A percentile compares a stretch with the other conserved stretches of the same genome.
Conservation (phyloP, 2,329 filamentous ascomycete species). For the Fusarium globosum region DNA sequence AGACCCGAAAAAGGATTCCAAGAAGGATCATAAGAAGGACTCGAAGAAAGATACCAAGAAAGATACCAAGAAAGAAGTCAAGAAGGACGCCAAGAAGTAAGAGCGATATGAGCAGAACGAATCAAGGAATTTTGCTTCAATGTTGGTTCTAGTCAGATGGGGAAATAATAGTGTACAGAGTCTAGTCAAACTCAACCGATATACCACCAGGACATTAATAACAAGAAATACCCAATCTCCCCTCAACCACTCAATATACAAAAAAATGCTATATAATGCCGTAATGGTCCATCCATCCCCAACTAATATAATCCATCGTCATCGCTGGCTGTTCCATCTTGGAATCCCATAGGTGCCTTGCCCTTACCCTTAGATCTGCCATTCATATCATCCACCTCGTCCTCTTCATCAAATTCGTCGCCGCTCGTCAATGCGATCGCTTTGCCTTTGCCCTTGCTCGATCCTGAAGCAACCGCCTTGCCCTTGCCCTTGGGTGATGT, state of each 20-base stretch:
- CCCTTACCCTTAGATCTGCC: constrained; percentile 64
- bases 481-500: constrained; percentile 50
- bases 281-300: not conserved
- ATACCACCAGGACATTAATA: constrained; percentile 36
- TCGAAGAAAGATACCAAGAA: not conserved
- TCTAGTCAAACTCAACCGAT: constrained; percentile 23
- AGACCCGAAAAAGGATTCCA: not conserved
- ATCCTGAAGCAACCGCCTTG: constrained; percentile 42
- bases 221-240: constrained; percentile 25
- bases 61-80: constrained; percentile 1
- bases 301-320: constrained; percentile 67
- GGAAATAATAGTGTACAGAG: constrained; percentile 23
- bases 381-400: constrained; percentile 48
- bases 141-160: not conserved
- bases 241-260: constrained; percentile 27
- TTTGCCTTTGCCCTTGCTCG: constrained; percentile 49
- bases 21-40: not conserved
- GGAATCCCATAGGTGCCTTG: constrained; percentile 64
- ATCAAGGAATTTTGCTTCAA: constrained; percentile 11
- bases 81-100: constrained; percentile 23
- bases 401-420: constrained; percentile 50
- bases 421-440: constrained; percentile 48
- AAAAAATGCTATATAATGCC: constrained; percentile 19
- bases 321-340: constrained; percentile 65
- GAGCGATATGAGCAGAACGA: constrained; percentile 14